Evolutionary conservation across 305 asterid genomes (phyloP).

Genomic region (Petunia hybrid): DNA sequence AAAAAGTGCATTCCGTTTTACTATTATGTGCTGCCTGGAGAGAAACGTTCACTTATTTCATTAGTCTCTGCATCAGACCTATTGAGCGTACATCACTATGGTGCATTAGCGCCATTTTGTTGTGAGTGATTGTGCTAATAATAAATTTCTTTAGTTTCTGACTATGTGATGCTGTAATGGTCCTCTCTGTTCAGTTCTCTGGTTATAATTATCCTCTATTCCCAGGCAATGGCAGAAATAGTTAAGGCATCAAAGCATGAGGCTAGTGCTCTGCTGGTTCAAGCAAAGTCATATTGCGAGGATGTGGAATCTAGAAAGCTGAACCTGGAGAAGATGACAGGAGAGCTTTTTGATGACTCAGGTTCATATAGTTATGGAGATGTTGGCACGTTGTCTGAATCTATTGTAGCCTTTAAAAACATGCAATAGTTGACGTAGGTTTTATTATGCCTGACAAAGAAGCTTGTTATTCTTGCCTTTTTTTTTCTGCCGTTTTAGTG

Average conservation of each 20-base stretch:
- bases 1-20: not conserved
- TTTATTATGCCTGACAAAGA: not conserved
- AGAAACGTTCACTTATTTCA: not conserved
- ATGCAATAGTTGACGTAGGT: not conserved
- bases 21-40: slow-evolving; percentile 1
- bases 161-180: slow-evolving; percentile 9
- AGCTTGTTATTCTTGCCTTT: slow-evolving; percentile 7
- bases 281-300: slow-evolving; percentile 63
- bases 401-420: slow-evolving; percentile 45
- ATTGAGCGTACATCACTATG: slow-evolving; percentile 1
- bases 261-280: slow-evolving; percentile 70
- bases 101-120: not conserved
- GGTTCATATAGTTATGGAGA: slow-evolving; percentile 39
- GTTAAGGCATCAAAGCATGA: slow-evolving; percentile 76
- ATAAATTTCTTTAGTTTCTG: slow-evolving; percentile 18
- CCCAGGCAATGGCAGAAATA: slow-evolving; percentile 90
- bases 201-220: slow-evolving; percentile 32
- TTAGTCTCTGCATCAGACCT: slow-evolving; percentile 19
- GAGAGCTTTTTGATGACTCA: slow-evolving; percentile 39
- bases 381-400: slow-evolving; percentile 37
- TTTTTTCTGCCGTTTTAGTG: not conserved
- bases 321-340: slow-evolving; percentile 50
- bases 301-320: slow-evolving; percentile 49
- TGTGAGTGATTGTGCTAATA: not conserved
- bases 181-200: slow-evolving; percentile 15